phyloP scores from a whole-genome alignment of 352 stramenopile species.

The Globisporangium recalcitrans region DNA sequence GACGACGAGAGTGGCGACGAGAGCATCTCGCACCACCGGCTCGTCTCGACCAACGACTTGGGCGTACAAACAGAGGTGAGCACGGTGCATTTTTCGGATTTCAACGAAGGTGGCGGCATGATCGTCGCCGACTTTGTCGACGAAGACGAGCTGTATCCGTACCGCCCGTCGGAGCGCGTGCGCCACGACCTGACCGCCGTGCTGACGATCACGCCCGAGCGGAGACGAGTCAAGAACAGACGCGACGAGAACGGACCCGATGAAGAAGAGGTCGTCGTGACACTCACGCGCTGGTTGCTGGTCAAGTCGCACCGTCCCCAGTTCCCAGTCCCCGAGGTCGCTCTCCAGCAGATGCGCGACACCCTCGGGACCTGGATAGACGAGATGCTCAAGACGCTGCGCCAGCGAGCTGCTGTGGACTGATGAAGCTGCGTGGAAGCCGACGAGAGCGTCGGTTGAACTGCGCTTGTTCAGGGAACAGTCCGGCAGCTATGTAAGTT shows the following conservation, averaged over 20 bases:
- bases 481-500: too few relatives aligned
- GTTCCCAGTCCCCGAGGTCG: not conserved
- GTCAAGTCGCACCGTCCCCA: not conserved
- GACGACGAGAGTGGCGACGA: constrained; percentile 38
- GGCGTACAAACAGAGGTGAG: too few relatives aligned
- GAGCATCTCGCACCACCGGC: constrained; percentile 33
- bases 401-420: not conserved
- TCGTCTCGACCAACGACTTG: constrained; percentile 30
- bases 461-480: too few relatives aligned
- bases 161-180: constrained; percentile 26
- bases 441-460: not conserved
- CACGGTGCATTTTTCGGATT: too few relatives aligned
- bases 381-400: constrained; percentile 7
- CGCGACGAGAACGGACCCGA: not conserved
- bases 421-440: not conserved
- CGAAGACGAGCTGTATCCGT: constrained; percentile 40
- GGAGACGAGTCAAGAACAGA: not conserved
- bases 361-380: not conserved
- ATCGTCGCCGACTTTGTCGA: constrained; percentile 34
- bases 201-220: constrained; percentile 10
- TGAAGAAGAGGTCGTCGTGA: constrained; percentile 9
- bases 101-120: too few relatives aligned
- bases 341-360: not conserved
- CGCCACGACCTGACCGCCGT: constrained; percentile 28
- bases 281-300: constrained; percentile 8